phyloP scores from a whole-genome alignment of 805 yeast genomes.

The Nematodospora valgi region DNA sequence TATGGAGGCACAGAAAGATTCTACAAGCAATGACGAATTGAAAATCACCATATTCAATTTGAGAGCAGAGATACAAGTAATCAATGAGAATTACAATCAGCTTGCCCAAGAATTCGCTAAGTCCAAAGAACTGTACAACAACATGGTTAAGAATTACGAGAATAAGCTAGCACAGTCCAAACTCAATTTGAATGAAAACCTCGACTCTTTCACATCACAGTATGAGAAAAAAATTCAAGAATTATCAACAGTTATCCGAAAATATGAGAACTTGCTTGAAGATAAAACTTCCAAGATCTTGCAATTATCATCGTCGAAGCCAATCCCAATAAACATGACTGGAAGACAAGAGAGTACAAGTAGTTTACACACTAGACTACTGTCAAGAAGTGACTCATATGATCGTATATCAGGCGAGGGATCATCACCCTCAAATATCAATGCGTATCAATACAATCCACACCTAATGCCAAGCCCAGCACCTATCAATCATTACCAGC shows the following conservation, averaged over 20 bases:
- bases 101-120: conserved; percentile 17
- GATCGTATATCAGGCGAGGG: conserved; percentile 5
- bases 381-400: conserved; percentile 6
- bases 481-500: conserved; percentile 7
- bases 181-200: conserved; percentile 24
- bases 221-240: conserved; percentile 37
- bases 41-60: conserved; percentile 7
- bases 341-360: neutral
- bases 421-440: conserved; percentile 5
- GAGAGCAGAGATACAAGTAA: conserved; percentile 14
- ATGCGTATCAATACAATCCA: neutral
- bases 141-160: conserved; percentile 18
- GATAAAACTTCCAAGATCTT: conserved; percentile 33
- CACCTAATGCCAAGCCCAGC: conserved; percentile 5
- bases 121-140: conserved; percentile 13
- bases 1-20: too few relatives aligned
- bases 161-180: conserved; percentile 20
- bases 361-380: conserved; percentile 2
- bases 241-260: conserved; percentile 22
- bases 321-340: conserved; percentile 31
- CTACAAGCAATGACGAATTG: neutral
- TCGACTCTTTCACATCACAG: conserved; percentile 20
- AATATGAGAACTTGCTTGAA: conserved; percentile 34
- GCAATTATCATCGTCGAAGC: conserved; percentile 34
- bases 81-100: conserved; percentile 18